Base-by-base conservation (phyloP, 331 rosid genomes). In the Phaseolus coccineus region DNA sequence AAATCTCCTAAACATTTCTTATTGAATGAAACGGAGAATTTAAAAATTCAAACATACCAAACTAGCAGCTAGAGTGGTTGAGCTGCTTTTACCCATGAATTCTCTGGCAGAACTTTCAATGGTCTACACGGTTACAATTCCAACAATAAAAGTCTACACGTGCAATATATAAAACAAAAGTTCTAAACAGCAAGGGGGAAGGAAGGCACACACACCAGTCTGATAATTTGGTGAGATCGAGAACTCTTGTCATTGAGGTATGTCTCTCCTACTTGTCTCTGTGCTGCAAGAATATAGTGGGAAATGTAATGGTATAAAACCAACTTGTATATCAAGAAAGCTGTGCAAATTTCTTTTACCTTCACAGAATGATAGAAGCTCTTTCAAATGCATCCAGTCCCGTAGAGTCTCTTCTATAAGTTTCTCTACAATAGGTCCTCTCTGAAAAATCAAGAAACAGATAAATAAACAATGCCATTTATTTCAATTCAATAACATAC, bases 71-170 rank as follows among this genome's bases (percentile, higher is more conserved):
- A 93, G 89, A 73, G 98, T 86, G 76, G 98, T 87, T 56, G 97
- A 93, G 81, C 91, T 91, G 81, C 85, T 92, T 81, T 93, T 93
- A 77, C 95, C 98, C 78, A 93, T 80, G 89, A 93, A 93, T 79
- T 91, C 98, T 0, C 93, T 85, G 66, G 98, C 98, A 76, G 98
- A 93, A 84, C 98, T 93, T 91, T 93, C 98, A 50, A 93, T 83
- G 71, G 91, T 90, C 98, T 93, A 83, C 88, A 87, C 73, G 82
- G 14, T 69, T 24, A 69, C 73, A 53, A 82, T 72, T 46, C 24
- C 55, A 59, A 63, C 14, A 30, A 25, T 25, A 63, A 9, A 71
- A 39, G 66, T 51, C 73, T 59, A n/a, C 57, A 44, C 64, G 69
- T 3, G 31, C 51, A 83, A 61, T 51, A 59, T 50, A 53, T 56